Percentiles rank a stretch among this genome's conserved stretches.
phyloP scores from a whole-genome alignment of 495 filamentous ascomycete genomes.

The Margaritispora aquatica region DNA sequence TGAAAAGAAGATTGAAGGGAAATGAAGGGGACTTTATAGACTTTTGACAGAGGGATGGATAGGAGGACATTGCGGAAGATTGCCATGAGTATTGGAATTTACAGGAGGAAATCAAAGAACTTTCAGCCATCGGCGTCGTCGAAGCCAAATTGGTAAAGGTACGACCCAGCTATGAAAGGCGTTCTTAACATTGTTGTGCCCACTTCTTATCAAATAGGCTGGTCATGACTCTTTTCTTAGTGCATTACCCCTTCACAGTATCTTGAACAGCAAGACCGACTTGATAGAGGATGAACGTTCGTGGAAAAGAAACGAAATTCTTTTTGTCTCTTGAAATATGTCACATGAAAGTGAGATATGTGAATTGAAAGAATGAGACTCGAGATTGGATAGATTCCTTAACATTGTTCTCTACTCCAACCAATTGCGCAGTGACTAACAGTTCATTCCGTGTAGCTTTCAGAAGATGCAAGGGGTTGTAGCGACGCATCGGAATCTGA shows the following conservation, averaged over 20 bases:
- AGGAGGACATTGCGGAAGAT: not conserved
- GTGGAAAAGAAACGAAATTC: not conserved
- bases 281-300: not conserved
- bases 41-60: not conserved
- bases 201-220: not conserved
- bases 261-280: not conserved
- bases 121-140: not conserved
- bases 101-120: not conserved
- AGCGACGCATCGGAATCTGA: too few species aligned
- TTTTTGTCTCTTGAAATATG: not conserved
- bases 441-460: not conserved
- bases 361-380: not conserved
- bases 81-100: too few species aligned
- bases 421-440: not conserved
- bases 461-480: slow-evolving; percentile 4
- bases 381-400: not conserved
- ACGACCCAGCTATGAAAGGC: not conserved
- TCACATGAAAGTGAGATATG: not conserved
- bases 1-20: not conserved
- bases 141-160: not conserved
- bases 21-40: not conserved
- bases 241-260: not conserved
- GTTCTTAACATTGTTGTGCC: not conserved
- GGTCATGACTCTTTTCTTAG: not conserved
- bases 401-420: not conserved